phyloP scores from a whole-genome alignment of 805 yeast genomes.

The Vanderwaltozyma yarrowii region DNA sequence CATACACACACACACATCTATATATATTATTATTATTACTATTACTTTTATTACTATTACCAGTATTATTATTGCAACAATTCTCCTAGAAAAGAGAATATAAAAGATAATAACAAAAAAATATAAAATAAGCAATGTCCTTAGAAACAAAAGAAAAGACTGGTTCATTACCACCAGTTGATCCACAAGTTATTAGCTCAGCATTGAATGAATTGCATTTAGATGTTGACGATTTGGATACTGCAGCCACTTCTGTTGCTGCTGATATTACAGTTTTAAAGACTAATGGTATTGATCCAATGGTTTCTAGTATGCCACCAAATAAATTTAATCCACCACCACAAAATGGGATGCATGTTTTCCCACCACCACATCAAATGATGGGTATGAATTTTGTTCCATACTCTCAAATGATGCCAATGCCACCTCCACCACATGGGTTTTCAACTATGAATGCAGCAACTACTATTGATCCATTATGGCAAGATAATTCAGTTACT shows the following conservation, averaged over 20 bases:
- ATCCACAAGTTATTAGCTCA: slow-evolving; percentile 21
- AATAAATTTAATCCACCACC: background rate
- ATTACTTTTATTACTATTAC: too few relatives aligned
- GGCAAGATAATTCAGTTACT: slow-evolving; percentile 7
- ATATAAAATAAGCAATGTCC: too few relatives aligned
- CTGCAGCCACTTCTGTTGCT: background rate
- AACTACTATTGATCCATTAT: slow-evolving; percentile 10
- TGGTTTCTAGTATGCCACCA: background rate
- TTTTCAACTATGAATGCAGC: slow-evolving; percentile 6
- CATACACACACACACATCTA: background rate
- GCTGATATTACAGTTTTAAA: background rate
- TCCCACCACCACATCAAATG: slow-evolving; percentile 5
- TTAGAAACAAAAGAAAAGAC: slow-evolving; percentile 3
- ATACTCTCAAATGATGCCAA: slow-evolving; percentile 26
- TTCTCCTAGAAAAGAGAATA: too few relatives aligned
- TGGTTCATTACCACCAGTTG: slow-evolving; percentile 10
- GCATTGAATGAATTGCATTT: slow-evolving; percentile 26
- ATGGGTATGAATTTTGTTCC: slow-evolving; percentile 26
- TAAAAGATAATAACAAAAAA: too few relatives aligned
- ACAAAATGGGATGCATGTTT: background rate
- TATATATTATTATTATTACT: background rate
- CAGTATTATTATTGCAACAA: too few relatives aligned
- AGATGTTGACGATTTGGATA: slow-evolving; percentile 14
- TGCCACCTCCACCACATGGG: slow-evolving; percentile 14
- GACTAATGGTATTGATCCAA: too few relatives aligned